Evolutionary conservation across 192 early-diverging fungal species (phyloP).

Genomic region (Pilobolus umbonatus): DNA sequence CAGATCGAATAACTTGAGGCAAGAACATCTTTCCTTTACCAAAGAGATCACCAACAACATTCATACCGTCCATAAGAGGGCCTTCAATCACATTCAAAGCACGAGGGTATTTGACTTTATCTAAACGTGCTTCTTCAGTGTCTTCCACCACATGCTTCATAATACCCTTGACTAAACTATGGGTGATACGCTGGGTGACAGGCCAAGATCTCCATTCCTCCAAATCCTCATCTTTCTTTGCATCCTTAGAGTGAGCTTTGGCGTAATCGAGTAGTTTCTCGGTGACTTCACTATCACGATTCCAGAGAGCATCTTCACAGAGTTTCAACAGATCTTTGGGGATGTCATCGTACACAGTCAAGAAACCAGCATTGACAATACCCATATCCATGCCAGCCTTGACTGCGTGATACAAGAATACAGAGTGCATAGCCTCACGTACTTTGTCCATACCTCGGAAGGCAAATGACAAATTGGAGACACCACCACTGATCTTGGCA

Average conservation of each 20-base stretch:
- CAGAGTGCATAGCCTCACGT: slow-evolving; percentile 94
- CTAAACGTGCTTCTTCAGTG: slow-evolving; percentile 86
- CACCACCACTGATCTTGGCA: slow-evolving; percentile 93
- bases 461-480: slow-evolving; percentile 96
- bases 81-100: slow-evolving; percentile 96
- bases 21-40: slow-evolving; percentile 96
- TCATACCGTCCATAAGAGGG: slow-evolving; percentile 94
- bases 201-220: slow-evolving; percentile 81
- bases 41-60: slow-evolving; percentile 90
- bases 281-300: slow-evolving; percentile 84
- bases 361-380: slow-evolving; percentile 94
- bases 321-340: slow-evolving; percentile 89
- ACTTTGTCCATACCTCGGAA: slow-evolving; percentile 93
- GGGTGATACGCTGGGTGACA: slow-evolving; percentile 70
- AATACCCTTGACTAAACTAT: slow-evolving; percentile 91
- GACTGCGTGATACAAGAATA: slow-evolving; percentile 85
- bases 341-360: slow-evolving; percentile 95
- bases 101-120: slow-evolving; percentile 71
- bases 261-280: slow-evolving; percentile 93
- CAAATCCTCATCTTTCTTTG: slow-evolving; percentile 64
- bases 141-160: slow-evolving; percentile 91
- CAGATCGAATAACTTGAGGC: slow-evolving; percentile 96
- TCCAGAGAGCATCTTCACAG: slow-evolving; percentile 93
- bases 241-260: slow-evolving; percentile 69
- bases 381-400: slow-evolving; percentile 95